These are phyloP conservation scores for Cercospora beticola DNA, from an alignment of 2,329 filamentous ascomycete genomes.

Conservation along the genomic window DNA sequence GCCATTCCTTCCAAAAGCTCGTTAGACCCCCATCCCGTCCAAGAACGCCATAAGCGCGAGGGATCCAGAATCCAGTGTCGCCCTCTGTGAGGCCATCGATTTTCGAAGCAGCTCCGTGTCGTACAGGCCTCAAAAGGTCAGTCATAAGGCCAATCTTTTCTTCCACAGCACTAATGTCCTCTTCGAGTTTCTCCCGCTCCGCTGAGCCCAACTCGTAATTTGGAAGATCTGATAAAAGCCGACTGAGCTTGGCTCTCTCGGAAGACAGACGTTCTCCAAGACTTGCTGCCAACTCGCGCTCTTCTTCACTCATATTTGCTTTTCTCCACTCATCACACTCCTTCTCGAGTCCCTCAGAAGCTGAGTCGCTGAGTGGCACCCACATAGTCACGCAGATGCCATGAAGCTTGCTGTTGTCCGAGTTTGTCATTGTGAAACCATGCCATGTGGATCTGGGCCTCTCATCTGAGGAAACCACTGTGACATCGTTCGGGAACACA, in stretches of 20 bases:
- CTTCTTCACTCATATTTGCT: constrained; percentile 80
- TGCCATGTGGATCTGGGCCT: constrained; percentile 96
- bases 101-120: constrained; percentile 92
- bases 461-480: constrained; percentile 92
- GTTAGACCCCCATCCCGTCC: constrained; percentile 81
- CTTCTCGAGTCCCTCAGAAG: constrained; percentile 79
- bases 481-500: constrained; percentile 96
- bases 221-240: constrained; percentile 79
- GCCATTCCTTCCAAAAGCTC: constrained; percentile 98
- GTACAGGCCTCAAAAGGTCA: constrained; percentile 85
- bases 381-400: constrained; percentile 90
- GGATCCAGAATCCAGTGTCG: constrained; percentile 94
- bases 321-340: constrained; percentile 54
- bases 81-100: constrained; percentile 95
- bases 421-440: constrained; percentile 95
- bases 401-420: constrained; percentile 87
- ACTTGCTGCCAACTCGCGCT: constrained; percentile 87
- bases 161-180: constrained; percentile 91
- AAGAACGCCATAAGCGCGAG: constrained; percentile 87
- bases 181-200: constrained; percentile 81
- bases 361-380: constrained; percentile 78
- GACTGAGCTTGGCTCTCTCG: constrained; percentile 86
- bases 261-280: constrained; percentile 81
- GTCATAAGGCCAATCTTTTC: constrained; percentile 98
- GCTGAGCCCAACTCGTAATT: constrained; percentile 75